These are phyloP conservation scores for Gloeophyllum trabeum DNA, from an alignment of 768 basidiomycete genomes.

Conservation along the genomic window DNA sequence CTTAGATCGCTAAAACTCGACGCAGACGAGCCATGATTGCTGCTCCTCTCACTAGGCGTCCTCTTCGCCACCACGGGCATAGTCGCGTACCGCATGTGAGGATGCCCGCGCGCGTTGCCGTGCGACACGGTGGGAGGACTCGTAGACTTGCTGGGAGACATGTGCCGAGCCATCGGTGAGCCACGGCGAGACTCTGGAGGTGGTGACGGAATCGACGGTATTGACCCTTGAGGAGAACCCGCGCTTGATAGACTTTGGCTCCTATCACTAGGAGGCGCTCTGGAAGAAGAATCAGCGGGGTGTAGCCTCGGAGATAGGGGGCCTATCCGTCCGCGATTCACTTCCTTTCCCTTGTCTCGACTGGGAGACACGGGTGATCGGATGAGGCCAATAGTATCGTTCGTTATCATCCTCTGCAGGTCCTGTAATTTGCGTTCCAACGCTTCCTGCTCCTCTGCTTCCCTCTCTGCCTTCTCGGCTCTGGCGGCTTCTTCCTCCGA, in stretches of 20 bases:
- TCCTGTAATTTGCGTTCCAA: slow-evolving; percentile 58
- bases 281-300: not conserved
- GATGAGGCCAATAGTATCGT: slow-evolving; percentile 63
- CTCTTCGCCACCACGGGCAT: no score
- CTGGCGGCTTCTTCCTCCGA: slow-evolving; percentile 41
- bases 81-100: no score
- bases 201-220: slow-evolving; percentile 74
- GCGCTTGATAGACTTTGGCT: slow-evolving; percentile 64
- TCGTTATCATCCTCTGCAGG: slow-evolving; percentile 63
- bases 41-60: slow-evolving; percentile 38
- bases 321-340: slow-evolving; percentile 5
- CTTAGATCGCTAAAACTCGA: slow-evolving; percentile 84
- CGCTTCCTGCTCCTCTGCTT: slow-evolving; percentile 55
- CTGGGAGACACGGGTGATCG: slow-evolving; percentile 3
- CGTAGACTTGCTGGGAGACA: slow-evolving; percentile 44
- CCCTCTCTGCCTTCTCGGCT: slow-evolving; percentile 62
- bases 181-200: slow-evolving; percentile 37
- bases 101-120: slow-evolving; percentile 31
- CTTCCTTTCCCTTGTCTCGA: slow-evolving; percentile 5
- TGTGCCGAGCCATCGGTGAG: slow-evolving; percentile 38
- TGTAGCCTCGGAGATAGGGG: slow-evolving; percentile 6
- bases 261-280: slow-evolving; percentile 23
- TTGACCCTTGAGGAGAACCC: slow-evolving; percentile 67
- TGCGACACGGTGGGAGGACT: slow-evolving; percentile 51
- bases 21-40: slow-evolving; percentile 59